Conservation (phyloP, 768 basidiomycete genomes). For the Sarcodon aspratus region DNA sequence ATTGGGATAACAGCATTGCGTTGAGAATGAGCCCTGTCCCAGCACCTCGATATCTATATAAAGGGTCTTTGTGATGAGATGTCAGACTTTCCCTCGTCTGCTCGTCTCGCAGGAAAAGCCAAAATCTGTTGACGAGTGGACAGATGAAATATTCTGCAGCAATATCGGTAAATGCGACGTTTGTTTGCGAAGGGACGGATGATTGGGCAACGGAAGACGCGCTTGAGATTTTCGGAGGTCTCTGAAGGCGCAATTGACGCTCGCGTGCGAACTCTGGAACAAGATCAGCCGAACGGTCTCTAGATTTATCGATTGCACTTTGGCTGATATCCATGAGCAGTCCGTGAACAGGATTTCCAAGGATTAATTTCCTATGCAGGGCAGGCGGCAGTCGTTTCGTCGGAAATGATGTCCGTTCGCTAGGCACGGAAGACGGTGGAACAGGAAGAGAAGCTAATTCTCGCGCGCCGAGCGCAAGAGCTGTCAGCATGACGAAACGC, state of each 20-base stretch:
- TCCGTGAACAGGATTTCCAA: conserved; percentile 34
- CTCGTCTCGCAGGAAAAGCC: conserved; percentile 84
- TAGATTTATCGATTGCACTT: conserved; percentile 49
- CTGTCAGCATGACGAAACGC: conserved; percentile 75
- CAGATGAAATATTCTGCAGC: conserved; percentile 84
- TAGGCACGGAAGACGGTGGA: conserved; percentile 19
- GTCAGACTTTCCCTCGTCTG: conserved; percentile 67
- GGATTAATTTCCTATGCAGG: conserved; percentile 61
- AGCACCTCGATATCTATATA: conserved; percentile 53
- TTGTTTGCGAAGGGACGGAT: conserved; percentile 1
- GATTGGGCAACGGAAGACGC: conserved; percentile 12
- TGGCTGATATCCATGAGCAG: conserved; percentile 56
- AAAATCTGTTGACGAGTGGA: conserved; percentile 90
- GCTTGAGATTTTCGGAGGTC: conserved; percentile 34
- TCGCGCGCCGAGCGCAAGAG: conserved; percentile 75
- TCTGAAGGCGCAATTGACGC: conserved; percentile 57
- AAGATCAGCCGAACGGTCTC: conserved; percentile 39
- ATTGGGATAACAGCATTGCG: conserved; percentile 64
- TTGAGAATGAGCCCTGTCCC: conserved; percentile 79
- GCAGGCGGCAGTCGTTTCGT: conserved; percentile 66
- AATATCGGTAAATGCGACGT: conserved; percentile 46
- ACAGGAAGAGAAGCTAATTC: conserved; percentile 55
- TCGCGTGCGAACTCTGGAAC: conserved; percentile 60
- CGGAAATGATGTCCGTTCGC: conserved; percentile 47
- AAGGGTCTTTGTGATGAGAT: conserved; percentile 32